Base-by-base conservation (phyloP, 2,329 filamentous ascomycete species). In the Pyrenophora graminea region DNA sequence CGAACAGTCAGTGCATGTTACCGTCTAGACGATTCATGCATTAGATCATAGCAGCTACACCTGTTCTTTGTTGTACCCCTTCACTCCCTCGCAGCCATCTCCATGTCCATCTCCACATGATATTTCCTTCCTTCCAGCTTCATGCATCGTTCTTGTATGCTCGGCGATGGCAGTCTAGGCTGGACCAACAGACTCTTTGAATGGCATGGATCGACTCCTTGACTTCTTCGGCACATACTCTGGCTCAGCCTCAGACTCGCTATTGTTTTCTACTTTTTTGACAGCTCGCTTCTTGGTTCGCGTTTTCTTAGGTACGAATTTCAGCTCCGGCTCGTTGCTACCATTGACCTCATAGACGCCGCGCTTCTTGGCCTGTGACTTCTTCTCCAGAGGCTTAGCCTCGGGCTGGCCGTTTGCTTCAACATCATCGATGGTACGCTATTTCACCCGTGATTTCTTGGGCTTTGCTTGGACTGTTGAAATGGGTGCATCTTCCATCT, bases 181-280 rank as follows among this genome's bases (percentile, higher is more conserved):
- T 8, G 5, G 32, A 13, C 21, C 36, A 17, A 42, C 9, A 7
- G 13, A 18, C 17, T 45, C 38, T 6, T 45, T 12, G 7, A 55
- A 34, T 9, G 40, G 44, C 3, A 25, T 19, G 19, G 45, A 39
- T 10, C 56, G 49, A 45, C 55, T 58, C 36, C 47, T 54, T 6
- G 52, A 55, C 44, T 57, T 63, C 43, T 45, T 59, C 5, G 56
- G 47, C n/a, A 53, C 39, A 36, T 60, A 56, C 8, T 54, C 45
- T 2, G 21, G 34, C 31, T 58, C 45, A 3, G 21, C 34, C 31
- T 58, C 60, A 10, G 30, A 32, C 12, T 51, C 44, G 27, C 39
- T 50, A 23, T 46, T 48, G 2, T 1, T 6, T 1, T 56, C 51
- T 12, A 44, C 10, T 9, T 56, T 45, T 3, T 51, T 23, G 9